Evolutionary conservation across 441 rosid genomes (phyloP).

Genomic region (Gossypium gossypioides): DNA sequence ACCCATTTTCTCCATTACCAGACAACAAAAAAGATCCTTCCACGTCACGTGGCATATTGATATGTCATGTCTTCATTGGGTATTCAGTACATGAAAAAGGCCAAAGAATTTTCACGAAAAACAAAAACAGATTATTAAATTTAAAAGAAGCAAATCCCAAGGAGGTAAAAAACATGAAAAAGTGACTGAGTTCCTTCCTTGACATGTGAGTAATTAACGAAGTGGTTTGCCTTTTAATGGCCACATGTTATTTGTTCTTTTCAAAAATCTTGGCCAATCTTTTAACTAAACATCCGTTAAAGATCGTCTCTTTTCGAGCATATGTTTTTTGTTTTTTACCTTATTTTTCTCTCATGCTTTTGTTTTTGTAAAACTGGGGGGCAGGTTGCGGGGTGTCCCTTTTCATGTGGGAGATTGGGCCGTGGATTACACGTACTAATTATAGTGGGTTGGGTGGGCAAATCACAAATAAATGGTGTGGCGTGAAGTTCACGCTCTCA

Average conservation of each 20-base stretch:
- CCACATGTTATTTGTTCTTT: constrained; percentile 15
- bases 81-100: background rate
- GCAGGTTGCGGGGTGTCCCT: background rate
- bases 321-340: background rate
- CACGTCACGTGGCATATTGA: background rate
- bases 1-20: background rate
- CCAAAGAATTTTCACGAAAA: background rate
- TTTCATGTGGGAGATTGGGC: background rate
- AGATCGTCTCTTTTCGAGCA: background rate
- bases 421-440: background rate
- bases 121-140: background rate
- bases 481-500: background rate
- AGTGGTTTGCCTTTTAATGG: background rate
- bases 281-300: constrained; percentile 10
- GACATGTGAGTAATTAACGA: background rate
- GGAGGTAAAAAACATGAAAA: background rate
- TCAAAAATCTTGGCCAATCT: constrained; percentile 1
- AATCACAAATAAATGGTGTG: background rate
- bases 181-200: background rate
- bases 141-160: background rate
- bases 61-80: background rate
- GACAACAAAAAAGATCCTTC: background rate
- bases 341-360: background rate
- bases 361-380: background rate
- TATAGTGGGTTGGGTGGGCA: background rate